A percentile compares a stretch with the other conserved stretches of the same genome.
Conservation (phyloP, 306 rosid species). For the Nissolia schottii region DNA sequence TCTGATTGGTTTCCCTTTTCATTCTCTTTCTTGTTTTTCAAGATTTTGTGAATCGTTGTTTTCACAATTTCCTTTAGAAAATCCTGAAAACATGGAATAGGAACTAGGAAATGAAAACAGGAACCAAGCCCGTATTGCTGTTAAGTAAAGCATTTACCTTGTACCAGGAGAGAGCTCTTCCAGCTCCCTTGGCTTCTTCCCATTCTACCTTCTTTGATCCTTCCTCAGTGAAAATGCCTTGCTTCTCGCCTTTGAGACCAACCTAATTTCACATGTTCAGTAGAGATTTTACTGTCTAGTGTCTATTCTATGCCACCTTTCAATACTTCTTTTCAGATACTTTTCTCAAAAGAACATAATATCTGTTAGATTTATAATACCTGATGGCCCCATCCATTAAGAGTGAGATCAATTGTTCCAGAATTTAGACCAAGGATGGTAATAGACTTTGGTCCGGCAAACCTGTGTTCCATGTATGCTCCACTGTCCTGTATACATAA, state of each 20-base stretch:
- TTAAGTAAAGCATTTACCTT: slow-evolving; percentile 58
- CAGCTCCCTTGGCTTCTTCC: slow-evolving; percentile 33
- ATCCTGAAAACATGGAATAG: no score
- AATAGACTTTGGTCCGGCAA: slow-evolving; percentile 60
- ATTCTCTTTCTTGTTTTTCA: no score
- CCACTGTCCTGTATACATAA: slow-evolving; percentile 79
- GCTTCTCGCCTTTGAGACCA: slow-evolving; percentile 63
- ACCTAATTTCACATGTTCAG: slow-evolving; percentile 31
- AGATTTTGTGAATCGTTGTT: no score
- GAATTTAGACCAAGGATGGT: slow-evolving; percentile 66
- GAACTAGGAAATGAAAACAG: no score
- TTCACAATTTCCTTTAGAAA: no score
- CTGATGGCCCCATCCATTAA: slow-evolving; percentile 82
- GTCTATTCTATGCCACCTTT: neutral
- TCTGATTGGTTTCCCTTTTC: no score
- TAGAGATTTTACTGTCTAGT: neutral
- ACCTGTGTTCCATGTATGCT: slow-evolving; percentile 97
- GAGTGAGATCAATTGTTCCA: slow-evolving; percentile 63
- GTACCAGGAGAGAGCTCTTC: slow-evolving; percentile 65
- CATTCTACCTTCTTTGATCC: slow-evolving; percentile 64
- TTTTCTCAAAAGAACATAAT: neutral
- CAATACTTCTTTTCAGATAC: neutral
- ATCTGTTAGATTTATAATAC: slow-evolving; percentile 31
- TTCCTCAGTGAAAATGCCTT: slow-evolving; percentile 36
- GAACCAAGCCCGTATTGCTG: no score